These are phyloP conservation scores for Cotoneaster glaucophyllus DNA, from an alignment of 306 rosid species.

Conservation along the genomic window DNA sequence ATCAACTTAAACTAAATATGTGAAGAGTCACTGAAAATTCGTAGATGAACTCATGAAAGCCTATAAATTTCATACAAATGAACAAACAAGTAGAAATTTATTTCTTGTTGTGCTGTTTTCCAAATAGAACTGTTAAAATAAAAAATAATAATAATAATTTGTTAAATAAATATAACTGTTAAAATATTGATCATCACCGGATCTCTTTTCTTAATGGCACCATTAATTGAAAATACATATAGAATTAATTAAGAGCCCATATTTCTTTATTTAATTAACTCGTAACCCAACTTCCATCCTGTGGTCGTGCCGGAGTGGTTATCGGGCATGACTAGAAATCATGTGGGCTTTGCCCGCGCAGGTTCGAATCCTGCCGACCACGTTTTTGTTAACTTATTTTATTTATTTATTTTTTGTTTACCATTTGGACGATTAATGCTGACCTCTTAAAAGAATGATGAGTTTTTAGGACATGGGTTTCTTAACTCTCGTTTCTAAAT, in stretches of 20 bases:
- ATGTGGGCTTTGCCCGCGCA: conserved; percentile 31
- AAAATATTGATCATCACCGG: not conserved
- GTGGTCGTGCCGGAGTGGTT: conserved; percentile 30
- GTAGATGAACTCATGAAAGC: too few species aligned
- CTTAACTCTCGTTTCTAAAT: too few species aligned
- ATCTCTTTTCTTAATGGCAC: not conserved
- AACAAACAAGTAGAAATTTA: not conserved
- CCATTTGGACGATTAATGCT: too few species aligned
- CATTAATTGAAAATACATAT: too few species aligned
- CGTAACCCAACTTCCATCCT: fast-evolving
- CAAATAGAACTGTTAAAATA: not conserved
- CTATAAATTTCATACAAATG: not conserved
- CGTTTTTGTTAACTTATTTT: not conserved
- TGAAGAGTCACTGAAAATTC: too few species aligned
- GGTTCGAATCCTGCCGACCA: conserved; percentile 31
- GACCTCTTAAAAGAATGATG: too few species aligned
- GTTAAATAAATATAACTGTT: too few species aligned
- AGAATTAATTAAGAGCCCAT: too few species aligned
- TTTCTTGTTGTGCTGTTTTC: not conserved
- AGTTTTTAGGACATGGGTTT: too few species aligned
- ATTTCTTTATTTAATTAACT: fast-evolving
- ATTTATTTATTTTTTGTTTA: too few species aligned
- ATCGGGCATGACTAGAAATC: conserved; percentile 32
- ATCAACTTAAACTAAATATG: too few species aligned
- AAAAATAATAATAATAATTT: too few species aligned